Evolutionary conservation across 371 early-diverging fungal species (phyloP).

Genomic region (Coemansia sp.): DNA sequence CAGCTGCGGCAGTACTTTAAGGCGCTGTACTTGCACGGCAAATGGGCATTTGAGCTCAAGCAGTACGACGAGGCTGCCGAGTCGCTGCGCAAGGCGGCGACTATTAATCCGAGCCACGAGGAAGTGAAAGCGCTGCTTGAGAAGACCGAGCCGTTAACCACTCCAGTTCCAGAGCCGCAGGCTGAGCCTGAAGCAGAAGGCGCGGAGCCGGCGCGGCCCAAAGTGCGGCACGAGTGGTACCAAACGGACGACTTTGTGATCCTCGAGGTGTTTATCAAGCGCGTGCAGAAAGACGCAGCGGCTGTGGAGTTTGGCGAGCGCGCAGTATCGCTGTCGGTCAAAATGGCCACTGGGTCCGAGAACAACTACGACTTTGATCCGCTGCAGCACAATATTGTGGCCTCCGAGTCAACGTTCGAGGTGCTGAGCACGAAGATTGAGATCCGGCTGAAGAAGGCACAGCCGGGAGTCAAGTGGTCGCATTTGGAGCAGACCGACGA

Average conservation of each 20-base stretch:
- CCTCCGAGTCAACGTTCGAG: slow-evolving; percentile 65
- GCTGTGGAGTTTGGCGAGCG: slow-evolving; percentile 62
- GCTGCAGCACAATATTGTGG: slow-evolving; percentile 71
- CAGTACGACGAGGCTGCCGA: slow-evolving; percentile 44
- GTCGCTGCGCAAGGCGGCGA: slow-evolving; percentile 37
- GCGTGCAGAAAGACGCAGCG: slow-evolving; percentile 68
- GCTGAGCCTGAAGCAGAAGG: neutral
- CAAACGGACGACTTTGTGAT: slow-evolving; percentile 89
- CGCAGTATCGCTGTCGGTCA: slow-evolving; percentile 74
- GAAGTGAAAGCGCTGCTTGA: slow-evolving; percentile 38
- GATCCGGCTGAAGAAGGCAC: slow-evolving; percentile 80
- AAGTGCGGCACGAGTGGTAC: slow-evolving; percentile 85
- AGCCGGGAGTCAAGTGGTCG: slow-evolving; percentile 51
- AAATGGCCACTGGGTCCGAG: slow-evolving; percentile 73
- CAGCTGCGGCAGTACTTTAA: slow-evolving; percentile 62
- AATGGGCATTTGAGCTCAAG: slow-evolving; percentile 27
- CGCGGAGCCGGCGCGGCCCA: slow-evolving; percentile 17
- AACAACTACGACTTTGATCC: slow-evolving; percentile 82
- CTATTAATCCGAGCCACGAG: slow-evolving; percentile 41
- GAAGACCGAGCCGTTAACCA: slow-evolving; percentile 47
- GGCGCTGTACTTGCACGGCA: slow-evolving; percentile 66
- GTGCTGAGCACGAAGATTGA: slow-evolving; percentile 91
- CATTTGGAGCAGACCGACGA: slow-evolving; percentile 38
- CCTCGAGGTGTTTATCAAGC: slow-evolving; percentile 86
- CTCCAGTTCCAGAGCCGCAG: slow-evolving; percentile 38